Conservation (phyloP, 495 filamentous ascomycete genomes). For the Aspergillus conjunctus region DNA sequence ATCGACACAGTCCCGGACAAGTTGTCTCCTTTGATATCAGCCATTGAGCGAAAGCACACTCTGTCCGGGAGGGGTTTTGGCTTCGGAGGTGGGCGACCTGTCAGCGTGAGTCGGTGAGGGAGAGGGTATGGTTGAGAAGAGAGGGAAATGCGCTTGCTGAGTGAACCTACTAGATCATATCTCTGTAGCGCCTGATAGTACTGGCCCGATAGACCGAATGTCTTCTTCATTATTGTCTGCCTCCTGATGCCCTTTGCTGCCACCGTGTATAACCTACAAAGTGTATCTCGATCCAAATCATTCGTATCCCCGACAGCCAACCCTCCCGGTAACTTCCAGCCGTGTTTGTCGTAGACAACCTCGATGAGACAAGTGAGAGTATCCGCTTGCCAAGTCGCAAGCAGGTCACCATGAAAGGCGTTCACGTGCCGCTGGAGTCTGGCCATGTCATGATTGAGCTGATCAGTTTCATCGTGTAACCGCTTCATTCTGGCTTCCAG, state of each 20-base stretch:
- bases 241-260: constrained; percentile 33
- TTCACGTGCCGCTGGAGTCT: constrained; percentile 36
- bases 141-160: neutral
- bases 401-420: constrained; percentile 32
- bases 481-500: constrained; percentile 27
- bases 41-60: constrained; percentile 39
- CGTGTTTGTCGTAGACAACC: constrained; percentile 33
- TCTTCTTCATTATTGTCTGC: constrained; percentile 23
- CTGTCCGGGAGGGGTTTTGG: constrained; percentile 35
- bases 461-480: constrained; percentile 24
- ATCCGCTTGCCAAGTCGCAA: constrained; percentile 44
- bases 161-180: constrained; percentile 36
- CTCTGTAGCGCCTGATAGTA: constrained; percentile 36
- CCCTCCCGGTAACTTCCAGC: constrained; percentile 28
- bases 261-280: constrained; percentile 30
- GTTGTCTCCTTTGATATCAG: constrained; percentile 32
- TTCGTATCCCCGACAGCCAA: constrained; percentile 24
- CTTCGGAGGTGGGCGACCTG: constrained; percentile 42
- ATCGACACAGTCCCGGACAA: constrained; percentile 30
- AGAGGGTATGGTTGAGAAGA: neutral
- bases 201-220: constrained; percentile 31
- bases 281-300: constrained; percentile 24
- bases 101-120: constrained; percentile 18
- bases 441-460: constrained; percentile 33
- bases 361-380: constrained; percentile 44